phyloP scores from a whole-genome alignment of 192 early-diverging fungal species.

The Coemansia sp. region DNA sequence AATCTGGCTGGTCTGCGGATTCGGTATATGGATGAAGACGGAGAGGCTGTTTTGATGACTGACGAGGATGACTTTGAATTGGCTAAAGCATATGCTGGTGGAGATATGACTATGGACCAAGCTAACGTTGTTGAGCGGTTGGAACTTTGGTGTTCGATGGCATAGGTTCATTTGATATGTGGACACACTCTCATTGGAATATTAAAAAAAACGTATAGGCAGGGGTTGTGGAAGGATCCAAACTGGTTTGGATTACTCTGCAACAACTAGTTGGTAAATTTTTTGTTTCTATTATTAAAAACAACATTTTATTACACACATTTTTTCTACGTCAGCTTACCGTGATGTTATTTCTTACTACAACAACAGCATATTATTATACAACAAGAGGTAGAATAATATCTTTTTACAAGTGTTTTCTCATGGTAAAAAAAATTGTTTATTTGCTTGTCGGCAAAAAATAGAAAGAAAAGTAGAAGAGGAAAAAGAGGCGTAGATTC shows the following conservation, averaged over 20 bases:
- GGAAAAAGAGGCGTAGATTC: neutral
- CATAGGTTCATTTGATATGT: too few species aligned
- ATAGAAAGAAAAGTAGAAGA: neutral
- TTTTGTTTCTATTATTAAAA: slow-evolving; percentile 1
- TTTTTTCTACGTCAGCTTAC: too few species aligned
- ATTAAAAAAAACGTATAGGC: neutral
- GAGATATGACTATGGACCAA: slow-evolving; percentile 48
- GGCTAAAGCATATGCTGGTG: slow-evolving; percentile 56
- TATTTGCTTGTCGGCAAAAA: slow-evolving; percentile 6
- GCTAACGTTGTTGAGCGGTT: slow-evolving; percentile 54
- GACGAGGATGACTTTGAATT: slow-evolving; percentile 89
- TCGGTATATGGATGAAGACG: slow-evolving; percentile 85
- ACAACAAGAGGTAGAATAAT: too few species aligned
- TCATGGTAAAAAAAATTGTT: neutral
- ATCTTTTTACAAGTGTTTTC: too few species aligned
- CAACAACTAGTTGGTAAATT: too few species aligned
- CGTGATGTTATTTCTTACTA: too few species aligned
- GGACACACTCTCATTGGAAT: too few species aligned
- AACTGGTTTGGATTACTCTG: too few species aligned
- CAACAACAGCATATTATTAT: too few species aligned
- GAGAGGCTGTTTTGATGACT: slow-evolving; percentile 78
- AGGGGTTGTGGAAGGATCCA: too few species aligned
- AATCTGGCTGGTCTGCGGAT: too few species aligned
- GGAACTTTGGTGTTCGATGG: slow-evolving; percentile 55
- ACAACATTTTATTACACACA: too few species aligned